A percentile compares a stretch with the other conserved stretches of the same genome.
Evolutionary conservation across 169 alveolate species (phyloP).

Genomic region (Cryptosporidium xiaoi): DNA sequence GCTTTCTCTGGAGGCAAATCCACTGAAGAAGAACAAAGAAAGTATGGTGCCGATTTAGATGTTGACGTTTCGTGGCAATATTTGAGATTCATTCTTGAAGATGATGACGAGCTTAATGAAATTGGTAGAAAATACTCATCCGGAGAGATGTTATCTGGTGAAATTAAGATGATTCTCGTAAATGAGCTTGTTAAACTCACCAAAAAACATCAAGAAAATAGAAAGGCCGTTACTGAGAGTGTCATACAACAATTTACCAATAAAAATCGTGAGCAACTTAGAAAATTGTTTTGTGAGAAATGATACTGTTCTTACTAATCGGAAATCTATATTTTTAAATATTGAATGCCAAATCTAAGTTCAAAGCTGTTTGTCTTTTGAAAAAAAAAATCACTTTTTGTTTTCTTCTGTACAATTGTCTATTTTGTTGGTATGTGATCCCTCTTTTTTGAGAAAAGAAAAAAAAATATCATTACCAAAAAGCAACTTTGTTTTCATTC

Average conservation of each 20-base stretch:
- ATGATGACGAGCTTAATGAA: slow-evolving; percentile 92
- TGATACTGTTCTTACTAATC: no score
- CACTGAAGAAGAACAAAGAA: slow-evolving; percentile 93
- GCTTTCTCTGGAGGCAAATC: slow-evolving; percentile 97
- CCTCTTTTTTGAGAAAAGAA: no score
- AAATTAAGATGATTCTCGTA: slow-evolving; percentile 91
- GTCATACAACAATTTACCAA: slow-evolving; percentile 26
- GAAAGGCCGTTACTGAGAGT: slow-evolving; percentile 21
- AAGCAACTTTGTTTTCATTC: no score
- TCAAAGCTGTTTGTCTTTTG: no score
- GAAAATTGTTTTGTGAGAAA: background rate
- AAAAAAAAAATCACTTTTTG: no score
- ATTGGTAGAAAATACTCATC: slow-evolving; percentile 92
- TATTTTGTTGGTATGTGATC: no score
- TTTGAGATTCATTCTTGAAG: slow-evolving; percentile 91
- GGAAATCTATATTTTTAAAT: no score
- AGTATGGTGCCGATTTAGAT: slow-evolving; percentile 94
- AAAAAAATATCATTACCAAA: no score
- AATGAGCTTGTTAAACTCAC: slow-evolving; percentile 80
- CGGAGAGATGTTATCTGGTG: slow-evolving; percentile 97
- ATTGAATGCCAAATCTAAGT: no score
- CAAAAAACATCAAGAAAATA: slow-evolving; percentile 60
- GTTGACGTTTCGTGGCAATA: slow-evolving; percentile 98
- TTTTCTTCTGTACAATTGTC: no score
- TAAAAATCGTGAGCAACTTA: slow-evolving; percentile 20